Evolutionary conservation across 331 rosid genomes (phyloP).

Genomic region (Rhamnella rubrinervis): DNA sequence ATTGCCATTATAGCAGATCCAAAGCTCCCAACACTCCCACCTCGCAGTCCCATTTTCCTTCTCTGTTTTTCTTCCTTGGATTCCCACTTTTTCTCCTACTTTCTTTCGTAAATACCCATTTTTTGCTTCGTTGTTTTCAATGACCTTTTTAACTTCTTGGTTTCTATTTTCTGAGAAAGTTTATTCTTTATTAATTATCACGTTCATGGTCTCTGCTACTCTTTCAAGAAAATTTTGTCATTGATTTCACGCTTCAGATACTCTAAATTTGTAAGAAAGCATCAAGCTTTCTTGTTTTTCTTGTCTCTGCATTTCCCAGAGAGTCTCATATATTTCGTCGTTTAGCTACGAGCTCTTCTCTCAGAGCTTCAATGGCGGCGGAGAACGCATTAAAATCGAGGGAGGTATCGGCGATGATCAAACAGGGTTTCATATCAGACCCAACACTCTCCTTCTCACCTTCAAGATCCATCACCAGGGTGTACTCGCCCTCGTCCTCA

Average conservation of each 20-base stretch:
- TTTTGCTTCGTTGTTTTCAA: background rate
- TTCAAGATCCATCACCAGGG: slow-evolving; percentile 50
- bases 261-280: background rate
- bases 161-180: background rate
- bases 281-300: too few relatives aligned
- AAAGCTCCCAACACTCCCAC: background rate
- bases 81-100: slow-evolving; percentile 7
- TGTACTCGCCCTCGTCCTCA: slow-evolving; percentile 45
- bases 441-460: slow-evolving; percentile 63
- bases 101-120: background rate
- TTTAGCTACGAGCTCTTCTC: background rate
- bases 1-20: background rate
- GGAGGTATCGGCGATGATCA: slow-evolving; percentile 74
- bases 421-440: slow-evolving; percentile 78
- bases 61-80: slow-evolving; percentile 5
- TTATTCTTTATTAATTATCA: background rate
- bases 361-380: slow-evolving; percentile 56
- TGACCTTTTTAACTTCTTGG: background rate
- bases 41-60: background rate
- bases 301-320: too few relatives aligned
- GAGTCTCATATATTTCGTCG: background rate
- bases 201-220: background rate
- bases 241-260: background rate
- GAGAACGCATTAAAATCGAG: slow-evolving; percentile 60
- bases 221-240: background rate